These are phyloP conservation scores for Backusella sp. DNA, from an alignment of 192 early-diverging fungal species.

Conservation along the genomic window DNA sequence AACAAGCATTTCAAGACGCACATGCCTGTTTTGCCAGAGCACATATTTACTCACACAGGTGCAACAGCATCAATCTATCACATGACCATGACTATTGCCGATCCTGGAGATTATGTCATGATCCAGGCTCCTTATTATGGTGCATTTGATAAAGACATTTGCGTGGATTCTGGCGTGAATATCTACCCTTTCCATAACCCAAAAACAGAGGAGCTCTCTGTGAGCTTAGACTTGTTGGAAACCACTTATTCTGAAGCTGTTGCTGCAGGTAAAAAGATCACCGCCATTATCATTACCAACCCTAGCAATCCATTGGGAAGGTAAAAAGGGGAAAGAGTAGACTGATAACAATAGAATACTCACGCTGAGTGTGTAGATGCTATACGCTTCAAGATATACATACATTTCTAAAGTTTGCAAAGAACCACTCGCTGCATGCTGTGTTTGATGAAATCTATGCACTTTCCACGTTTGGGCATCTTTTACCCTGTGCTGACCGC, in stretches of 20 bases:
- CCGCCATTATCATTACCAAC: conserved; percentile 66
- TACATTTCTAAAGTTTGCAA: conserved; percentile 62
- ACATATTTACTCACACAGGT: conserved; percentile 67
- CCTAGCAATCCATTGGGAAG: conserved; percentile 74
- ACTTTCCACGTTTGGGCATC: conserved; percentile 56
- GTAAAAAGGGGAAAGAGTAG: conserved; percentile 17
- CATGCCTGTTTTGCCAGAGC: conserved; percentile 39
- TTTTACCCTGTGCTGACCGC: neutral
- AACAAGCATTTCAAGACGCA: conserved; percentile 63
- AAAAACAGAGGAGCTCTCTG: conserved; percentile 33
- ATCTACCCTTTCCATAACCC: conserved; percentile 51
- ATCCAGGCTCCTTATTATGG: conserved; percentile 78
- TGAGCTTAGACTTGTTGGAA: conserved; percentile 46
- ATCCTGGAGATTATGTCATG: conserved; percentile 73
- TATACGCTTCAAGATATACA: conserved; percentile 53
- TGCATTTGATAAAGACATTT: conserved; percentile 66
- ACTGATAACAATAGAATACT: too few relatives aligned
- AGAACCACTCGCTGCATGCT: conserved; percentile 58
- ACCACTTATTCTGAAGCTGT: conserved; percentile 43
- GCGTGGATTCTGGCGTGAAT: conserved; percentile 46
- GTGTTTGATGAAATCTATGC: conserved; percentile 86
- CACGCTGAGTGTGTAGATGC: conserved; percentile 32
- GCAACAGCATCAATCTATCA: conserved; percentile 64
- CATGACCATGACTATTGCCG: conserved; percentile 58
- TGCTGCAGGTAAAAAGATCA: conserved; percentile 43